A percentile compares a stretch with the other conserved stretches of the same genome.
Conservation (phyloP, 2,329 filamentous ascomycete species). For the Aspergillus caelatus region DNA sequence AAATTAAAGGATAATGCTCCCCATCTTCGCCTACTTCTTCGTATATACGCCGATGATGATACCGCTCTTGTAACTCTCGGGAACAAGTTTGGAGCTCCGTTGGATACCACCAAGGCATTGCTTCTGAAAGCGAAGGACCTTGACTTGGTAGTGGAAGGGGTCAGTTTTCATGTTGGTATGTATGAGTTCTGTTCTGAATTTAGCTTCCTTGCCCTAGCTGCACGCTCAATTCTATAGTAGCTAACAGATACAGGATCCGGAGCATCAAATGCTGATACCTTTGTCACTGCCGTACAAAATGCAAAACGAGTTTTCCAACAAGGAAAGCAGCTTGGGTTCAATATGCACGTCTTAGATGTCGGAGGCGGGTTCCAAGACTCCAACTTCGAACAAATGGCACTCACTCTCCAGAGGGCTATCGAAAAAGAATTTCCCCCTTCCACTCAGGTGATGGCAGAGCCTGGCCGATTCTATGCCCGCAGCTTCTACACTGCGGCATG, state of each 20-base stretch:
- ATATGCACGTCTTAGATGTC: not conserved
- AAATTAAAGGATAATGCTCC: not conserved
- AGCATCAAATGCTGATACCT: not conserved
- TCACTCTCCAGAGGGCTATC: not conserved
- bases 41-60: not conserved
- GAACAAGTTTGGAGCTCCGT: not conserved
- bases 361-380: not conserved
- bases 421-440: not conserved
- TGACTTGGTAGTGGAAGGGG: not conserved
- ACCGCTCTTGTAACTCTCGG: not conserved
- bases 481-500: not conserved
- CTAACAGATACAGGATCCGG: not conserved
- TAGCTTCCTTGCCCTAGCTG: too few species aligned
- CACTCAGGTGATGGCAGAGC: not conserved
- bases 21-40: not conserved
- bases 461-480: slow-evolving; percentile 1
- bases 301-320: not conserved
- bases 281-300: not conserved
- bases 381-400: not conserved
- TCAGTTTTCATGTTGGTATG: not conserved
- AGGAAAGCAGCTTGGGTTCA: not conserved
- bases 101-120: not conserved
- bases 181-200: not conserved
- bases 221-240: not conserved
- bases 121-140: not conserved